phyloP scores from a whole-genome alignment of 345 rosid species.

The Arabis alpina region DNA sequence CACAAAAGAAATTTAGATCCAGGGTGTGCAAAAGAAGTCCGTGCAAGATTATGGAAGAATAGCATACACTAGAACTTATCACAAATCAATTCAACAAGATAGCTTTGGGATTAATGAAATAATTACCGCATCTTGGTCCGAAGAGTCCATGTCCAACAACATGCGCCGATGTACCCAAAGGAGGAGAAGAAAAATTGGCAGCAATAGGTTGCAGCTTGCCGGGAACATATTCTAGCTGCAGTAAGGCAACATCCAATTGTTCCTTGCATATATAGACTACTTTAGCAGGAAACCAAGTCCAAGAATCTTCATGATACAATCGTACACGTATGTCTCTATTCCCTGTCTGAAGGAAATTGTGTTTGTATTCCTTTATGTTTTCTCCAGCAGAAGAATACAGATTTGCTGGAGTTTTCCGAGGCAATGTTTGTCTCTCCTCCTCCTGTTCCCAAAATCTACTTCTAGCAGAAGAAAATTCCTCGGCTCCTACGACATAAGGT shows the following conservation, averaged over 20 bases:
- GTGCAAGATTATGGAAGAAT: constrained; percentile 14
- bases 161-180: constrained; percentile 71
- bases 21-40: constrained; percentile 9
- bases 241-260: constrained; percentile 82
- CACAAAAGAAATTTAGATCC: constrained; percentile 4
- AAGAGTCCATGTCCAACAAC: constrained; percentile 89
- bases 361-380: constrained; percentile 42
- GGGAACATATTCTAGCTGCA: constrained; percentile 68
- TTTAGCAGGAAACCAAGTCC: constrained; percentile 84
- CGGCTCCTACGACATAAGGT: constrained; percentile 29
- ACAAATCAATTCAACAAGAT: constrained; percentile 24
- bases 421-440: constrained; percentile 34
- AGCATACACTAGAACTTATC: neutral
- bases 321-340: constrained; percentile 66
- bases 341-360: constrained; percentile 46
- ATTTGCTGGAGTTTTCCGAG: constrained; percentile 27
- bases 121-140: constrained; percentile 86
- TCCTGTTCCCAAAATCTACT: constrained; percentile 38
- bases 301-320: constrained; percentile 64
- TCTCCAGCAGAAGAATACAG: constrained; percentile 39
- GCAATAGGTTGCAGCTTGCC: constrained; percentile 59
- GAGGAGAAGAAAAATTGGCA: constrained; percentile 55
- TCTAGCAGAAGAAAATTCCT: constrained; percentile 44
- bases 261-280: constrained; percentile 75
- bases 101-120: constrained; percentile 21